Base-by-base conservation (phyloP, 176 grass and related monocot genomes). In the Dendrocalamus sinicus region DNA sequence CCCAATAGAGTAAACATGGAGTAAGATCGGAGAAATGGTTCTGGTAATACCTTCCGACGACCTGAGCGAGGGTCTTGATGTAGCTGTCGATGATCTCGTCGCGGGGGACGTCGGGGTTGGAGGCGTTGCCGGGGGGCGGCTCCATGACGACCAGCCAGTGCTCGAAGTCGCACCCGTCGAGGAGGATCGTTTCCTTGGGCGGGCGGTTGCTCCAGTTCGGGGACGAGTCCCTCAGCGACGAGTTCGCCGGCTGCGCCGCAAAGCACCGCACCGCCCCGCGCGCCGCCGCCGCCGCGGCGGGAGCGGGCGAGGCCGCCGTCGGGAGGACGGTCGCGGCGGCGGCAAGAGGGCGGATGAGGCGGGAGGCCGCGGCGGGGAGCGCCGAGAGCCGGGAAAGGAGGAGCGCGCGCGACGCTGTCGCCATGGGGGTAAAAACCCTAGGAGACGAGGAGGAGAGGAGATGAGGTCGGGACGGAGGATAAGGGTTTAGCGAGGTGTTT, bases 61-160 rank as follows among this genome's bases (percentile, higher is more conserved):
- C 51, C 73, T 85, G 55, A 0, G 95, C 95, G 2, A 95, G 95
- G 62, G 95, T 98, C 63, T 95, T 92, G 88, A 95, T 95, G 70
- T 93, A 95, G 84, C 63, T 60, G 41, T 98, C 91, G 46, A 98
- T 95, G 66, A 98, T 95, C 73, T 98, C 95, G 6, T 98, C 95
- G 22, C 91, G 93, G 5, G 86, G 66, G 40, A 80, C 3, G 2
- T 91, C 85, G 15, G 95, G 93, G 32, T 90, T 90, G 12, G 46
- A 14, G 28, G 69, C 19, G 23, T 92, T 52, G 32, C 91, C 86
- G 8, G 93, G 83, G 7, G 95, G 93, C 46, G 89, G 88, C 28
- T 95, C 95, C 89, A 95, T 70, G 73, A 98, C 84, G 6, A 98
- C 77, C 26, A 98, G 89, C 95, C 93, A 98, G 73, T 98, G 93